These are phyloP conservation scores for Penicillium polonicum DNA, from an alignment of 2,329 filamentous ascomycete genomes.

Conservation along the genomic window DNA sequence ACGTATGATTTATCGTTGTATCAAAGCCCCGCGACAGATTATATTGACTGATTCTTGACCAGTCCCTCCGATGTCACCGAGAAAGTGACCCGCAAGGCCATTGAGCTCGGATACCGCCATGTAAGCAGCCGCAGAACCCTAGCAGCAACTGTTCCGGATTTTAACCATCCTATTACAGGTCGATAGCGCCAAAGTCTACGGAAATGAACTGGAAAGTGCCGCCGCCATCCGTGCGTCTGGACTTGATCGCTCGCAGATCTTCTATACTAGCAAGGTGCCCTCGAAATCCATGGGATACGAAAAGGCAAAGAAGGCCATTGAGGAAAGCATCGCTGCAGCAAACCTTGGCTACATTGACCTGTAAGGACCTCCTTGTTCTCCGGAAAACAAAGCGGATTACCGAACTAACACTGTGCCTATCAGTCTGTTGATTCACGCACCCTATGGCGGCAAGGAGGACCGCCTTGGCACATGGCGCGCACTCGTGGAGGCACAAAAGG, in stretches of 20 bases:
- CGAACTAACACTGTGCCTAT: constrained; percentile 5
- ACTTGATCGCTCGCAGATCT: constrained; percentile 56
- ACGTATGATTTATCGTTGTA: constrained; percentile 31
- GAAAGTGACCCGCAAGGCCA: constrained; percentile 56
- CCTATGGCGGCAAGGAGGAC: constrained; percentile 39
- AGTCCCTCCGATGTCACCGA: constrained; percentile 59
- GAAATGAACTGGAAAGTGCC: constrained; percentile 57
- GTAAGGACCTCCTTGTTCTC: constrained; percentile 34
- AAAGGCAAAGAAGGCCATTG: constrained; percentile 62
- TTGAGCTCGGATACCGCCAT: constrained; percentile 58
- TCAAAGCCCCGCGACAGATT: background rate
- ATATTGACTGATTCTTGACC: background rate
- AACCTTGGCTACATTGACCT: constrained; percentile 67
- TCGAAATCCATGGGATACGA: constrained; percentile 59
- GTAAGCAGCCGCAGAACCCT: constrained; percentile 32
- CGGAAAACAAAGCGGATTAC: background rate
- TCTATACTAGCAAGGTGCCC: constrained; percentile 64
- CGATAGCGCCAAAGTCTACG: constrained; percentile 59
- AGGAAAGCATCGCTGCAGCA: constrained; percentile 61
- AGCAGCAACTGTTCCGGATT: background rate
- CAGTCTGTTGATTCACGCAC: constrained; percentile 43
- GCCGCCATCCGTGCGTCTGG: constrained; percentile 53
- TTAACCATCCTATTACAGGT: constrained; percentile 38
- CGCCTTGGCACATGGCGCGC: constrained; percentile 43
- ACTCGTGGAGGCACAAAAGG: constrained; percentile 41